Evolutionary conservation across 257 asterid species (phyloP), one percentile per base, ranked within the genome.

Genomic region (Fraxinus excelsior): DNA sequence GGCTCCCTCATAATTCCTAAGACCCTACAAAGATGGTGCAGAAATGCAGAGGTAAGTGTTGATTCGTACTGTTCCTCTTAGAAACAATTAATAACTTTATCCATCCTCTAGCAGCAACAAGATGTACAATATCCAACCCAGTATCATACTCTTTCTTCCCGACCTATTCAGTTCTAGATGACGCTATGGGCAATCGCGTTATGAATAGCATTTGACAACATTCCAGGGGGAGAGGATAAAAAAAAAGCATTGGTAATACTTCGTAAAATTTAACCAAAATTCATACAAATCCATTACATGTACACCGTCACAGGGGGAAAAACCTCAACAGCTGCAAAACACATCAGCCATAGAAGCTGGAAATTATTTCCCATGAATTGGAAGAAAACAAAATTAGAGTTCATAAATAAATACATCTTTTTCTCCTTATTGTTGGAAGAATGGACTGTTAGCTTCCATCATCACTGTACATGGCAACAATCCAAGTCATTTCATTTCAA

Each of bases 391-490:
- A 58, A 58, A 60, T n/a, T 38, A 19, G 35, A 37, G 7, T 69
- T 69, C 68, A 78, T 70, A 69, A 76, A 66, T 80, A 78, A 35
- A 72, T 44, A 80, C 51, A 67, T 29, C 34, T 69, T 49, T 74
- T 53, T 73, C 70, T 66, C 82, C 77, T 82, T 83, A 79, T 80
- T 84, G 80, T 58, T 71, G 71, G 84, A 74, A 82, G 77, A 79
- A 81, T 62, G 84, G 84, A 65, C 79, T 70, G 76, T 62, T 67
- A 84, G 80, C 79, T 80, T 79, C 56, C 78, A 74, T 82, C 74
- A 78, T 76, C 78, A 77, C 86, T 84, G 82, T 84, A 84, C 88
- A 84, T 67, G 78, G 79, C 79, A 75, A 64, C 10, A 80, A 72
- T 84, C 85, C 67, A 81, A 40, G 74, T 37, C 42, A 8, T 37